Evolutionary conservation across 2,329 filamentous ascomycete genomes (phyloP), one percentile per base, ranked within the genome.

Genomic region (Teratosphaeria destructans): DNA sequence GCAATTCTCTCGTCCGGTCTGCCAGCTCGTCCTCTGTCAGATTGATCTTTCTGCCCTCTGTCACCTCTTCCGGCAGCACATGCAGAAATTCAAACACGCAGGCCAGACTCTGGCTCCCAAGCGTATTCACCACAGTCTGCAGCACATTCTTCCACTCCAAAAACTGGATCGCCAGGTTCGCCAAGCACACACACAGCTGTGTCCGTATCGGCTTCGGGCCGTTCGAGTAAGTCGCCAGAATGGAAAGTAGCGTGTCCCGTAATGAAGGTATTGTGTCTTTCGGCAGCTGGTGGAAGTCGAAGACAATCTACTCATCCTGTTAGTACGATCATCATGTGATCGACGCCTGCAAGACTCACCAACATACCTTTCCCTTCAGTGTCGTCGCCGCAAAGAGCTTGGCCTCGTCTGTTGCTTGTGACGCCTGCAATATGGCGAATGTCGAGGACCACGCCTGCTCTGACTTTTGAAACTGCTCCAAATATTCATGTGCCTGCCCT

Each of bases 31-130:
- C 92, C 88, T 99, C 94, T 85, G 90, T 92, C 78, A 99, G 83
- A 82, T 91, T 96, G 82, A 99, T 96, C 81, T 97, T 99, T 78
- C 94, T 90, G 78, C 94, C 94, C 82, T 99, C 93, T 68, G 90
- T 97, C 72, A 99, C 94, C 82, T 99, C 94, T 81, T 99, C 94
- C 59, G 94, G 94, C 66, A 99, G 85, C 70, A 99, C 92, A 75
- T 90, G 91, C 66, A 99, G 82, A 75, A 99, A 99, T 75, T 99
- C 94, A 71, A 99, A 81, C 70, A 97, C 88, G 74, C 89, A 94
- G 65, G 91, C 85, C 69, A 94, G 85, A 73, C 88, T 90, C 70
- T 88, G 87, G 72, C 83, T 84, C 65, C 88, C 87, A 59, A 97
- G 83, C 52, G 89, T 83, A 59, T 85, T 82, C 58, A 95, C 89